Evolutionary conservation across 805 yeast species (phyloP).

Genomic region (Wickerhamia fluorescens): DNA sequence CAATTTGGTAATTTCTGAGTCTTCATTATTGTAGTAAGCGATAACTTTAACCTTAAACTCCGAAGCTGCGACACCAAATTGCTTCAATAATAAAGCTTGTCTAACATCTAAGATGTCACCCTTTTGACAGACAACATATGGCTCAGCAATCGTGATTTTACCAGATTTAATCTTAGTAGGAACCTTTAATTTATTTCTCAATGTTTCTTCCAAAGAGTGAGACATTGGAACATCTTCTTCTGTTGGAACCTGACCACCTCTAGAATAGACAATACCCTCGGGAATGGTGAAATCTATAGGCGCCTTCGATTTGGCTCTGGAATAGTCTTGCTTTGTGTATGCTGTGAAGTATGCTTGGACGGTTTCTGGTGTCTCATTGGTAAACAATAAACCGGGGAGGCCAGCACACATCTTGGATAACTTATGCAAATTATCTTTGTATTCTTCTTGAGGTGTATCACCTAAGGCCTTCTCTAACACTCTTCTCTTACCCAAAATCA

Average conservation of each 20-base stretch:
- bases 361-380: constrained; percentile 82
- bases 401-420: constrained; percentile 63
- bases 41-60: constrained; percentile 76
- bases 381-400: constrained; percentile 80
- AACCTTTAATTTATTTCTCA: constrained; percentile 81
- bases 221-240: constrained; percentile 97
- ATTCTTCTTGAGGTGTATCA: constrained; percentile 80
- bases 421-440: constrained; percentile 73
- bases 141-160: constrained; percentile 69
- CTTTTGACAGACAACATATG: constrained; percentile 70
- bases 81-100: constrained; percentile 87
- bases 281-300: constrained; percentile 84
- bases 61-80: constrained; percentile 91
- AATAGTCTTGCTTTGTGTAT: constrained; percentile 73
- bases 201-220: constrained; percentile 88
- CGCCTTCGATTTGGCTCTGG: constrained; percentile 81
- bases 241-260: constrained; percentile 85
- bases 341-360: constrained; percentile 83
- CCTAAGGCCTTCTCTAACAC: constrained; percentile 93
- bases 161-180: constrained; percentile 91
- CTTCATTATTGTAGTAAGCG: constrained; percentile 73
- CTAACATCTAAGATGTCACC: constrained; percentile 82
- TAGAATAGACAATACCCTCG: constrained; percentile 83
- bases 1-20: constrained; percentile 20
- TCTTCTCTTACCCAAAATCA: constrained; percentile 86